Conservation (phyloP, 2,329 filamentous ascomycete genomes). For the Chrysoporthe cubensis region DNA sequence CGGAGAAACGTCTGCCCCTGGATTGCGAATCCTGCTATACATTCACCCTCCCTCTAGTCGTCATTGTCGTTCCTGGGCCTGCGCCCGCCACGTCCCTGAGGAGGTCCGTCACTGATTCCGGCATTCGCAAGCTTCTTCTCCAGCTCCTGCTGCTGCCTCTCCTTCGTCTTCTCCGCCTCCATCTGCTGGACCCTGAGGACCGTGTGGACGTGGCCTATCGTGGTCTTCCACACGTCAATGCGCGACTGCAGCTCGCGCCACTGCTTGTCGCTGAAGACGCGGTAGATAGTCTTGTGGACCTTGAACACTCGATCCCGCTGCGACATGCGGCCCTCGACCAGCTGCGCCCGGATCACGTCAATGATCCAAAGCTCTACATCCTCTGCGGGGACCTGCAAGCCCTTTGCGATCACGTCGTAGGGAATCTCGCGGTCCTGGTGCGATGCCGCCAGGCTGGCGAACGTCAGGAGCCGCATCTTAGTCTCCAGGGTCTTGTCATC, state of each 20-base stretch:
- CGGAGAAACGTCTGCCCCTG: background rate
- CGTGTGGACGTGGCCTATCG: constrained; percentile 75
- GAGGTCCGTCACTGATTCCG: constrained; percentile 40
- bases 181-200: constrained; percentile 82
- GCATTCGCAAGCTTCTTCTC: constrained; percentile 63
- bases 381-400: constrained; percentile 78
- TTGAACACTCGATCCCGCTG: constrained; percentile 93
- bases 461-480: constrained; percentile 95
- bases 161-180: constrained; percentile 80
- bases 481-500: constrained; percentile 78
- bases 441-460: constrained; percentile 87
- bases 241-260: constrained; percentile 93
- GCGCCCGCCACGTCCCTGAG: constrained; percentile 33
- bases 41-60: constrained; percentile 17
- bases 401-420: constrained; percentile 82
- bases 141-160: constrained; percentile 68
- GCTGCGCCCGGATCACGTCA: constrained; percentile 91
- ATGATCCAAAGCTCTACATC: constrained; percentile 99
- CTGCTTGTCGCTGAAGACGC: constrained; percentile 97
- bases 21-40: background rate
- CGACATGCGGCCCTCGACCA: constrained; percentile 95
- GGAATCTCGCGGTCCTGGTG: constrained; percentile 84
- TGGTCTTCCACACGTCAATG: constrained; percentile 88
- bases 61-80: constrained; percentile 30
- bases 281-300: constrained; percentile 94